Percentiles rank a stretch among this genome's conserved stretches.
Conservation (phyloP, 768 basidiomycete genomes). For the Pulveroboletus sp. region DNA sequence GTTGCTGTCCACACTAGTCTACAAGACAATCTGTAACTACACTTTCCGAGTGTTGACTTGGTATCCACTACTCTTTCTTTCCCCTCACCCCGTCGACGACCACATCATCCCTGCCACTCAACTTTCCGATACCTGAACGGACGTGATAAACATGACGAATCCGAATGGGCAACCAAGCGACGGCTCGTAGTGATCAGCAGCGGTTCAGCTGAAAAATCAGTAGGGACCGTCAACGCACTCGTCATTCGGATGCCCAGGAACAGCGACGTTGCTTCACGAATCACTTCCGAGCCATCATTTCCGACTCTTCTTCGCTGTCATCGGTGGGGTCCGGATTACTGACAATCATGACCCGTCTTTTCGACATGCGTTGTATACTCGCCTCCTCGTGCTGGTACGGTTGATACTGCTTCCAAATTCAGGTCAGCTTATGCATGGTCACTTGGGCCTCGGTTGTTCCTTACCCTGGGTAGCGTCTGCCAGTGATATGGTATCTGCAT, state of each 20-base stretch:
- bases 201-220: not conserved
- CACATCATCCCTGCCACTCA: not conserved
- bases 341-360: conserved; percentile 27
- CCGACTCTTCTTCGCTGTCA: conserved; percentile 26
- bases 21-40: not conserved
- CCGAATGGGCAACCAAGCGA: not conserved
- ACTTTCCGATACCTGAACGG: not conserved
- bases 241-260: not conserved
- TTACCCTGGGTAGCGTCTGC: conserved; percentile 20
- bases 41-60: not conserved
- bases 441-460: not conserved
- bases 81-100: not conserved
- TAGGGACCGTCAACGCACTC: not conserved
- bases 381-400: conserved; percentile 10
- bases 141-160: not conserved
- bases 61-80: not conserved
- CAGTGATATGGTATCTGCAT: conserved; percentile 3
- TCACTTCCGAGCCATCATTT: conserved; percentile 11
- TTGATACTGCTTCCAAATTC: conserved; percentile 7
- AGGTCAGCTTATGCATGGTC: conserved; percentile 6
- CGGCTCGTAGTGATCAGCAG: not conserved
- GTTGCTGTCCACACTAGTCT: too few species aligned
- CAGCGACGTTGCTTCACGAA: conserved; percentile 1
- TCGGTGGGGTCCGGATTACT: conserved; percentile 27
- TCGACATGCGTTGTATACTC: conserved; percentile 16